Evolutionary conservation across 345 rosid genomes (phyloP), one percentile per base, ranked within the genome.

Genomic region (Aethionema arabicum): DNA sequence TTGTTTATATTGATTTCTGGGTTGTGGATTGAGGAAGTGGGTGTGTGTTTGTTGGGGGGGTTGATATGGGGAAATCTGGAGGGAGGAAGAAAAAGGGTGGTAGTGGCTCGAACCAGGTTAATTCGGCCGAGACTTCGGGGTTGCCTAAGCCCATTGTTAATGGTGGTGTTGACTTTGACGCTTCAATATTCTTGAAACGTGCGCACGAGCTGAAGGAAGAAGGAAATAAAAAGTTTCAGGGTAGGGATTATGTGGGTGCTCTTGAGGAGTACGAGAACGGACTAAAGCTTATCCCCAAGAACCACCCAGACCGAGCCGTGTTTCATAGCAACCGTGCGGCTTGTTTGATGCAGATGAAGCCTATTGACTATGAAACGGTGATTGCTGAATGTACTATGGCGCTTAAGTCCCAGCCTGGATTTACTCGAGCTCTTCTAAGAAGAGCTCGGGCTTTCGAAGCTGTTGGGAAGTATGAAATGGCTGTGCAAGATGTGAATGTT

Each of bases 271-370:
- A 93, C 65, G 80, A 79, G 15, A 85, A 78, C 63, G 99, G 87
- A 44, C 78, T 93, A 62, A 74, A 72, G 66, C 83, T 90, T 27
- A 83, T 80, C 16, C 87, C 99, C 0, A 90, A 85, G 61, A 79
- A 52, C 52, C 96, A 93, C 67, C 90, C 84, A 0, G 99, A 93
- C 36, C 79, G 96, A 38, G 99, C 97, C 13, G 85, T 93, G 54
- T 90, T 85, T 62, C 97, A 93, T 31, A 85, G 97, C 81, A 93
- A 93, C 32, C 76, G 90, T 51, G 97, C 99, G 27, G 96, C 96
- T 58, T 91, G 98, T 65, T 77, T 91, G 83, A 88, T 91, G 96
- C 99, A 93, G 66, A 85, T 93, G 99, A 93, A 93, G 59, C 99
- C 99, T 3, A 75, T 89, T 30, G 89, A 89, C 55, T 93, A 89